Base-by-base conservation (phyloP, 768 basidiomycete species). In the Pluteus cervinus region DNA sequence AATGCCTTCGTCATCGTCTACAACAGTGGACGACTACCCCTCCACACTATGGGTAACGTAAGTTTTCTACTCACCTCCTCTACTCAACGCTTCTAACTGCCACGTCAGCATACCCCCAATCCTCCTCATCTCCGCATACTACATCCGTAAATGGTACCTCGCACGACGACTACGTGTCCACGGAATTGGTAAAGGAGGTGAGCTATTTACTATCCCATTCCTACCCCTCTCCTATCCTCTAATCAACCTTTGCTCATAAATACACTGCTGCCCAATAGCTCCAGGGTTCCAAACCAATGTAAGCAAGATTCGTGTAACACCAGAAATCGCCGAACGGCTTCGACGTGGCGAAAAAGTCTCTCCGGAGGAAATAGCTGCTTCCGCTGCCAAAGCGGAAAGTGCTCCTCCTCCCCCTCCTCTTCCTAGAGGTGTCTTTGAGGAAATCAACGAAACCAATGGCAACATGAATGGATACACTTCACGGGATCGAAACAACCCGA, bases 121-220 rank as follows among this genome's bases (percentile, higher is more conserved):
- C 9, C 40, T 72, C 32, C 49, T 74, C 8, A 22, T 75, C 18
- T 67, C 71, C 2, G 69, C 58, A 1, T 75, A 69, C 47, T 67
- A 63, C 39, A 50, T 56, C 9, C 67, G 71, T 16, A 71, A 65
- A 52, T 74, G 69, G 69, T 75, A 73, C 41, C 58, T 71, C 4
- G 65, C 65, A 11, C 58, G 71, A 29, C 53, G 54, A 33, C 58
- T 76, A 21, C 55, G 57, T 36, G 47, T 71, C 5, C 58, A 76
- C 43, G 74, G 74, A 5, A 75, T 75, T 26, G 74, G 74, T n/a
- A 73, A 71, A 53, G 74, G 74, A 36, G 73, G 74, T 75, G 37
- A 24, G 68, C n/a, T n/a, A n/a, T n/a, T n/a, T n/a, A n/a, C n/a
- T n/a, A n/a, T n/a, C n/a, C n/a, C n/a, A n/a, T n/a, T n/a, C n/a